phyloP scores from a whole-genome alignment of 805 yeast genomes.

The Starmera dryadoides region DNA sequence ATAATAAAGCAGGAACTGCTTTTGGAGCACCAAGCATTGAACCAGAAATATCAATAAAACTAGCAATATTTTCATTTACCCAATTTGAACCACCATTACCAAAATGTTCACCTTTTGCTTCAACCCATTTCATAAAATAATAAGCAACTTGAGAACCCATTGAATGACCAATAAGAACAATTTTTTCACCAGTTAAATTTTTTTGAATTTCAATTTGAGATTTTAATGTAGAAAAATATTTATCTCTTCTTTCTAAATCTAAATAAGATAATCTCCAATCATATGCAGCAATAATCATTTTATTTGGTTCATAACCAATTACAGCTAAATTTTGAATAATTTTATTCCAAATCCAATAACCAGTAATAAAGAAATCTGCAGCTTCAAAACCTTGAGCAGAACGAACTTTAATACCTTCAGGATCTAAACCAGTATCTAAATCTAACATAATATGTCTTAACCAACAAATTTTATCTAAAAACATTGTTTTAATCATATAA shows the following conservation, averaged over 20 bases:
- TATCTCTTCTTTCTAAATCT: conserved; percentile 83
- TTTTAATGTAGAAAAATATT: conserved; percentile 75
- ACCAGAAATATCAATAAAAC: conserved; percentile 84
- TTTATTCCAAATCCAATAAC: conserved; percentile 99
- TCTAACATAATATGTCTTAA: conserved; percentile 85
- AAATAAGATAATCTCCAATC: conserved; percentile 94
- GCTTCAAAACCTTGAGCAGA: conserved; percentile 97
- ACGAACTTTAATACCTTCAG: conserved; percentile 69
- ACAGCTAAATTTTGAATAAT: conserved; percentile 91
- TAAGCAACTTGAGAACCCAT: conserved; percentile 92
- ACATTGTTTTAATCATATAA: conserved; percentile 89
- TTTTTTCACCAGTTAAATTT: conserved; percentile 49
- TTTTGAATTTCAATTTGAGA: conserved; percentile 58
- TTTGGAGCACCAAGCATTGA: conserved; percentile 92
- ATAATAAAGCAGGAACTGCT: conserved; percentile 82
- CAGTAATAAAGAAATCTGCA: conserved; percentile 93
- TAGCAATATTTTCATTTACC: conserved; percentile 80
- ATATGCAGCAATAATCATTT: conserved; percentile 85
- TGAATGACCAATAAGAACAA: conserved; percentile 83
- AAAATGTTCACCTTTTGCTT: conserved; percentile 68
- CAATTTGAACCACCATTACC: conserved; percentile 91
- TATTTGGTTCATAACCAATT: conserved; percentile 87
- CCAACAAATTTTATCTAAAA: conserved; percentile 91
- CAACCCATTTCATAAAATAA: conserved; percentile 94
- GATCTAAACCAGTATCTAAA: conserved; percentile 88